Evolutionary conservation across 225 moss, liverwort and hornwort genomes (phyloP).

Genomic region (Polytrichum formosum): DNA sequence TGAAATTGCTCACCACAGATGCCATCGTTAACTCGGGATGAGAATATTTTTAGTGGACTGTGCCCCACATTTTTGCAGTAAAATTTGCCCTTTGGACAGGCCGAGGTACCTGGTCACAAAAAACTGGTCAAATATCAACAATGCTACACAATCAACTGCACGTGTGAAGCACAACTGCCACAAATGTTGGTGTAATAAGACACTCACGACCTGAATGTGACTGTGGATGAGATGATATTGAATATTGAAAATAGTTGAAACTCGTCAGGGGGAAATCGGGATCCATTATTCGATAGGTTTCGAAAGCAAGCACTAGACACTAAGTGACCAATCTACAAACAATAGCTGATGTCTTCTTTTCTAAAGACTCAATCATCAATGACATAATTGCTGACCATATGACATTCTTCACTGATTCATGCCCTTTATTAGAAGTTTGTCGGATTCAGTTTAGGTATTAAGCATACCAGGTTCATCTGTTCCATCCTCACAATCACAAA

Average conservation of each 20-base stretch:
- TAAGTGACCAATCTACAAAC: not conserved
- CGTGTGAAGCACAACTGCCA: not conserved
- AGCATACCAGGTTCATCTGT: constrained; percentile 92
- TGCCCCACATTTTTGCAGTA: constrained; percentile 84
- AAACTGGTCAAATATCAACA: constrained; percentile 25
- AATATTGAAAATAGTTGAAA: not conserved
- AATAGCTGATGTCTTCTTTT: not conserved
- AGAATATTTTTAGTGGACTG: constrained; percentile 53
- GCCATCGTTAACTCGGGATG: constrained; percentile 93
- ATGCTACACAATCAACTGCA: constrained; percentile 14
- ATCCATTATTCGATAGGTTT: not conserved
- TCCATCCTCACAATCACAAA: constrained; percentile 95
- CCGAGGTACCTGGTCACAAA: constrained; percentile 79
- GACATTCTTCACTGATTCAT: not conserved
- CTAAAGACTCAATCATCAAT: not conserved
- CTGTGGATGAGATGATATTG: too few species aligned
- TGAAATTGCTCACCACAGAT: constrained; percentile 73
- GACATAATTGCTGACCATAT: not conserved
- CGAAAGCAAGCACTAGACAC: not conserved
- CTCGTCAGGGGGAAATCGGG: not conserved
- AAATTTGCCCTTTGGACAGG: constrained; percentile 79
- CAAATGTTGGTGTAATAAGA: not conserved
- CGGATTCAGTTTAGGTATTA: constrained; percentile 1
- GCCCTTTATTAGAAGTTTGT: not conserved
- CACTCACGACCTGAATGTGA: not conserved